phyloP scores from a whole-genome alignment of 2,329 filamentous ascomycete genomes.

The Pezizomycotina sp. region DNA sequence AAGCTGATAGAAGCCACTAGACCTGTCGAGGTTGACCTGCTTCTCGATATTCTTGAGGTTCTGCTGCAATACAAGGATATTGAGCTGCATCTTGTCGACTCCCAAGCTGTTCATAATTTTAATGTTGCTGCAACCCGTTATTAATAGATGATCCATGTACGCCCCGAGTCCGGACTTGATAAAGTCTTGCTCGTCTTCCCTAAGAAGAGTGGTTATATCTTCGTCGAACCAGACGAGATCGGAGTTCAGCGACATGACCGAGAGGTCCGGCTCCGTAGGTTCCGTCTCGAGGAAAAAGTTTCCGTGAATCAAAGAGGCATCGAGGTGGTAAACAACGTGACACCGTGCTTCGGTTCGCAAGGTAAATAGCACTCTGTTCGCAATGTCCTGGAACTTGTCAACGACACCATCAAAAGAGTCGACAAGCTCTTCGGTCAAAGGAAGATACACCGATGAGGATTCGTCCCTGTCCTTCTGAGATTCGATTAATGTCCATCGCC shows the following conservation, averaged over 20 bases:
- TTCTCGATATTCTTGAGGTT: constrained; percentile 86
- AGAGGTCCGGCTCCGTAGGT: constrained; percentile 59
- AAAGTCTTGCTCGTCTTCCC: constrained; percentile 53
- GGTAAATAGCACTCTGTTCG: constrained; percentile 61
- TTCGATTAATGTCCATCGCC: constrained; percentile 29
- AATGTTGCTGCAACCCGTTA: constrained; percentile 53
- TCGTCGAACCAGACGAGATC: constrained; percentile 80
- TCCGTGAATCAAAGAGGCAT: constrained; percentile 44
- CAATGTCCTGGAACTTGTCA: constrained; percentile 64
- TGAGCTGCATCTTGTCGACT: constrained; percentile 74
- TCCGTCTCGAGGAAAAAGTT: constrained; percentile 43
- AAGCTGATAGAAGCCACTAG: constrained; percentile 13
- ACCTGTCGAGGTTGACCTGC: constrained; percentile 11
- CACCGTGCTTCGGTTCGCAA: constrained; percentile 79
- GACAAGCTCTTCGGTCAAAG: constrained; percentile 36
- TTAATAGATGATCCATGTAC: constrained; percentile 63
- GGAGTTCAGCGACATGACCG: constrained; percentile 66
- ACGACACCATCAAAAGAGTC: constrained; percentile 78
- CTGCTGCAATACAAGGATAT: constrained; percentile 87
- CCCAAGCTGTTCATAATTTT: constrained; percentile 72
- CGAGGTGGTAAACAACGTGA: constrained; percentile 65
- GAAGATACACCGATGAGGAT: constrained; percentile 59
- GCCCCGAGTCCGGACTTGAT: constrained; percentile 59
- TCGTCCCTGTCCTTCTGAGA: constrained; percentile 31
- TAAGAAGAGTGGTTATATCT: constrained; percentile 56